These are phyloP conservation scores for Ceratocystis cacaofunesta DNA, from an alignment of 2,329 filamentous ascomycete genomes.

Conservation along the genomic window DNA sequence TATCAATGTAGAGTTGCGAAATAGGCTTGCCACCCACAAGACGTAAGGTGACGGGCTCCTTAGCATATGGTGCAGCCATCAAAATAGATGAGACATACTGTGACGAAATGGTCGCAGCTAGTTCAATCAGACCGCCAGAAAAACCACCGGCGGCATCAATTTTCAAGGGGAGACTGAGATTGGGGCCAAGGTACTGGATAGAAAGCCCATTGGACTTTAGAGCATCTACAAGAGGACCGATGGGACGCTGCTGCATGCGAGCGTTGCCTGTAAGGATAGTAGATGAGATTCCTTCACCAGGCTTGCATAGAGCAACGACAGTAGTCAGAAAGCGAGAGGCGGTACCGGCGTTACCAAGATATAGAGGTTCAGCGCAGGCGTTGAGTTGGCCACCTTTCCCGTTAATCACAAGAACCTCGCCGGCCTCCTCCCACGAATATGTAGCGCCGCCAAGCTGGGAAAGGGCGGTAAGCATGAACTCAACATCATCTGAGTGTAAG, in stretches of 20 bases:
- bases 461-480: slow-evolving; percentile 94
- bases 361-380: slow-evolving; percentile 63
- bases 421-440: slow-evolving; percentile 87
- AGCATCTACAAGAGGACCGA: slow-evolving; percentile 84
- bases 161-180: slow-evolving; percentile 69
- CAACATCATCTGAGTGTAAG: slow-evolving; percentile 89
- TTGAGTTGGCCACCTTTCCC: slow-evolving; percentile 78
- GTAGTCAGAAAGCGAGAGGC: slow-evolving; percentile 91
- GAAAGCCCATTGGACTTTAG: slow-evolving; percentile 73
- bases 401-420: slow-evolving; percentile 76
- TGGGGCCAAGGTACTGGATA: slow-evolving; percentile 71
- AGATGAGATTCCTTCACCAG: slow-evolving; percentile 42
- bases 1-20: slow-evolving; percentile 93
- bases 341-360: slow-evolving; percentile 91
- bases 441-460: slow-evolving; percentile 68
- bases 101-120: slow-evolving; percentile 93
- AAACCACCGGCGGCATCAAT: slow-evolving; percentile 74
- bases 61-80: slow-evolving; percentile 94
- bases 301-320: slow-evolving; percentile 67
- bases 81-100: slow-evolving; percentile 95
- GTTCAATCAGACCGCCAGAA: slow-evolving; percentile 71
- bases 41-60: slow-evolving; percentile 76
- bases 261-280: slow-evolving; percentile 85
- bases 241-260: slow-evolving; percentile 90
- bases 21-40: slow-evolving; percentile 95